Evolutionary conservation across 805 yeast species (phyloP).

Genomic region (Spathaspora sp.): DNA sequence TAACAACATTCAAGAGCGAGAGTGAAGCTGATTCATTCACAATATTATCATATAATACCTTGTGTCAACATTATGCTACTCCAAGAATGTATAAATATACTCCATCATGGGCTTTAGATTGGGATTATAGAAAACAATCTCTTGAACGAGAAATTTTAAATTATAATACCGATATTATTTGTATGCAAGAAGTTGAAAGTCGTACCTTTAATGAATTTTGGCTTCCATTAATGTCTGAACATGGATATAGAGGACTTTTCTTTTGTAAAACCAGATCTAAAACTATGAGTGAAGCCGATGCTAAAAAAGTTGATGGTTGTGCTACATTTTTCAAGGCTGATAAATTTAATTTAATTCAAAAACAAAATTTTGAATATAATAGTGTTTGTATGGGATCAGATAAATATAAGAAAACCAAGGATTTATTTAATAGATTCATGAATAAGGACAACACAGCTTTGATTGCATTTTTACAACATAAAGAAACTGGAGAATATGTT

Average conservation of each 20-base stretch:
- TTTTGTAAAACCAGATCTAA: slow-evolving; percentile 89
- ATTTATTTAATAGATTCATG: slow-evolving; percentile 92
- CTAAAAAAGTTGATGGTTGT: slow-evolving; percentile 95
- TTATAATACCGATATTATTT: slow-evolving; percentile 70
- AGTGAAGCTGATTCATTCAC: slow-evolving; percentile 53
- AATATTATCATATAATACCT: slow-evolving; percentile 80
- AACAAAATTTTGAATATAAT: slow-evolving; percentile 78
- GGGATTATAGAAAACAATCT: slow-evolving; percentile 84
- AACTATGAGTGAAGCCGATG: slow-evolving; percentile 77
- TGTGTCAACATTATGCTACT: slow-evolving; percentile 95
- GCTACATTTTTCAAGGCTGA: slow-evolving; percentile 80
- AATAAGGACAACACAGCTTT: slow-evolving; percentile 92
- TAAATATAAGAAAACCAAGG: slow-evolving; percentile 88
- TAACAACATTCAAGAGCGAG: slow-evolving; percentile 26
- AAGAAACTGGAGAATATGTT: slow-evolving; percentile 65
- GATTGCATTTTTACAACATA: slow-evolving; percentile 69
- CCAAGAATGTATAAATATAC: slow-evolving; percentile 89
- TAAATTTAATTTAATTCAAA: slow-evolving; percentile 68
- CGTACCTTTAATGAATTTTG: slow-evolving; percentile 82
- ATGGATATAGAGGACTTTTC: slow-evolving; percentile 79
- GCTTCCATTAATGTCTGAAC: slow-evolving; percentile 65
- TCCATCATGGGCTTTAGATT: slow-evolving; percentile 94
- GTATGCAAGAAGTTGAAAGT: slow-evolving; percentile 95
- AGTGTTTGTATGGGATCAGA: slow-evolving; percentile 76
- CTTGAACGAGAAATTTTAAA: slow-evolving; percentile 69